A percentile compares a stretch with the other conserved stretches of the same genome.
Conservation (phyloP, 169 alveolate genomes). For the Perkinsus chesapeaki region DNA sequence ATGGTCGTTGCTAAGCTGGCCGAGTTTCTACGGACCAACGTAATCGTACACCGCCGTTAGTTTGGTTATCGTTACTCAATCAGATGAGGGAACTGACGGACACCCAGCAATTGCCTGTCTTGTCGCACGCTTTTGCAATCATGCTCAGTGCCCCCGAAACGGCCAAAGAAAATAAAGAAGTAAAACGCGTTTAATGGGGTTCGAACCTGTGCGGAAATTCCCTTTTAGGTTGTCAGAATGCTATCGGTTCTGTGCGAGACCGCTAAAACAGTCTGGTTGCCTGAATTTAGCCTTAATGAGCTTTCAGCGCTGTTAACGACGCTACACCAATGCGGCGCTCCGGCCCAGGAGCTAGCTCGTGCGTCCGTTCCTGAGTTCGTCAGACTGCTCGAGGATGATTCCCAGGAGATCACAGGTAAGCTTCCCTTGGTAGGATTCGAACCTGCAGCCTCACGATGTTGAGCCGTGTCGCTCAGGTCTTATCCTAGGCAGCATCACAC, state of each 20-base stretch:
- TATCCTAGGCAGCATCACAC: neutral
- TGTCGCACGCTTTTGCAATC: neutral
- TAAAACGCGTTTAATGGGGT: neutral
- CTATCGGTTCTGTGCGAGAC: neutral
- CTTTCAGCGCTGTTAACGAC: neutral
- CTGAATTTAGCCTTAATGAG: neutral
- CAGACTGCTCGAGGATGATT: neutral
- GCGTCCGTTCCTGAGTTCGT: neutral
- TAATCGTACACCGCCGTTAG: neutral
- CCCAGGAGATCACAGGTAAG: neutral
- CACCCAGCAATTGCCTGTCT: neutral
- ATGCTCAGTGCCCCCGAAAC: neutral
- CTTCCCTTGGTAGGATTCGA: neutral
- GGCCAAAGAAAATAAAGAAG: neutral
- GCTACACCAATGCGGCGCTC: neutral
- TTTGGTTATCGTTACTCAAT: neutral
- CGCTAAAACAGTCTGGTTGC: neutral
- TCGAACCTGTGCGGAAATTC: neutral
- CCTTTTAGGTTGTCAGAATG: neutral
- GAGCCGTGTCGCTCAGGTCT: neutral
- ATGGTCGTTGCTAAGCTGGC: neutral
- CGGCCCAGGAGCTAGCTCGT: neutral
- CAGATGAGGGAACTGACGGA: neutral
- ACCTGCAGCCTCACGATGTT: neutral
- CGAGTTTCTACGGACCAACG: neutral